Conservation (phyloP, 345 rosid genomes). For the Melaleuca quinquenervia region DNA sequence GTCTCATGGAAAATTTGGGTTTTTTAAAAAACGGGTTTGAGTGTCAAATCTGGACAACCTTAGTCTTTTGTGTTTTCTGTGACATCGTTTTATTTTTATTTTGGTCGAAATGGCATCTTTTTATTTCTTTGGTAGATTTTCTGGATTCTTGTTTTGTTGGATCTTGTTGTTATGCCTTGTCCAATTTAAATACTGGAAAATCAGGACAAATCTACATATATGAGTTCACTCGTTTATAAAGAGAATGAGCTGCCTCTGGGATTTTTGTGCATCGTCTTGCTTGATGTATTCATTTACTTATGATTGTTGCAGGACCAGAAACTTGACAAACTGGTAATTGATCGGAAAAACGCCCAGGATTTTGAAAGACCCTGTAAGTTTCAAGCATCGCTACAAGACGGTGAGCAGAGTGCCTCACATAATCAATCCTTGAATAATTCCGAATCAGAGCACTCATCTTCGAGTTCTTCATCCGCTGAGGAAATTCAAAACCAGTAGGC, state of each 20-base stretch:
- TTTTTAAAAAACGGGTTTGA: not conserved
- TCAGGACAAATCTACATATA: not conserved
- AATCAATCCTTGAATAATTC: constrained; percentile 8
- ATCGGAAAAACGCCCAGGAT: constrained; percentile 53
- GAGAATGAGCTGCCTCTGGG: not conserved
- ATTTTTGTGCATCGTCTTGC: not conserved
- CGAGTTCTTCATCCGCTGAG: constrained; percentile 32
- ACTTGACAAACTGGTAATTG: constrained; percentile 56
- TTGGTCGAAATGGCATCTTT: not conserved
- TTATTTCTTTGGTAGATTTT: not conserved
- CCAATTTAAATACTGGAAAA: not conserved
- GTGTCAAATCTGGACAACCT: not conserved
- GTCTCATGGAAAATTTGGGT: not conserved
- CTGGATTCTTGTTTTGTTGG: not conserved
- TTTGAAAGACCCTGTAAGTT: constrained; percentile 66
- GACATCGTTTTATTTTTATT: not conserved
- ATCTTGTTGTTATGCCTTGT: not conserved
- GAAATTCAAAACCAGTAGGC: constrained; percentile 37
- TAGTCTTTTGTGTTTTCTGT: not conserved
- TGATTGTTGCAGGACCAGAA: constrained; percentile 66
- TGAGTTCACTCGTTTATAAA: not conserved
- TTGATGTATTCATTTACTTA: not conserved
- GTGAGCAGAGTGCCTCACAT: constrained; percentile 17
- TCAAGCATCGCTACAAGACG: constrained; percentile 27
- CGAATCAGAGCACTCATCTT: constrained; percentile 5